Evolutionary conservation across 768 basidiomycete genomes (phyloP), one percentile per base, ranked within the genome.

Genomic region (Auricularia cornea): DNA sequence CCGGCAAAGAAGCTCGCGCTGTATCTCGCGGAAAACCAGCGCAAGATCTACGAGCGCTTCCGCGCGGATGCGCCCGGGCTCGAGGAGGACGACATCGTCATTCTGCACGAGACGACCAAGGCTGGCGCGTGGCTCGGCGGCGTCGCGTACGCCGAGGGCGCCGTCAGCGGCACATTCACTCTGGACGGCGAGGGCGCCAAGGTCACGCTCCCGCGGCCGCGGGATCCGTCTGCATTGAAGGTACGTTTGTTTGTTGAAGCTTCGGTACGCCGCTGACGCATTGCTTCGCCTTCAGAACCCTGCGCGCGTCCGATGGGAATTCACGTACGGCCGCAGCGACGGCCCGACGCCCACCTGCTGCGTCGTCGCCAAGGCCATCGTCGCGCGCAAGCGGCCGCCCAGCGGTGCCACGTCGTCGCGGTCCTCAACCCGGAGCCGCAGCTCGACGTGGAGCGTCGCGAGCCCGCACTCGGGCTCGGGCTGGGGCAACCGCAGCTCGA

Each of bases 41-140:
- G 30, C 28, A 31, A 28, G 54, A 57, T 57, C 26, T 57, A 28
- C 28, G 26, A 57, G 16, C 54, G 54, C 23, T 57, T 29, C 28
- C 54, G 30, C 12, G 16, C 28, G 6, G 54, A 57, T 6, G 12
- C 16, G 30, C 54, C 28, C 11, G 28, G 26, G 12, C 54, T 31
- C 8, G 28, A 57, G 18, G 54, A 57, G 30, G 54, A 57, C 54
- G 54, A 26, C 18, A 8, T 57, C 54, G 54, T 57, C 6, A 28
- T 57, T 14, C 20, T 57, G 30, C 54, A 57, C 30, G 54, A 57
- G 1, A 57, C 54, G 54, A 57, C 54, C 0, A 57, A 57, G 28
- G 54, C 54, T 29, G 54, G 54, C 28, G 54, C 54, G 54, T 57
- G 54, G 54, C 54, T 57, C 26, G 54, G 54, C 54, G 54, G 54